Evolutionary conservation across 495 filamentous ascomycete genomes (phyloP).

Genomic region (Xylaria flabelliformis): DNA sequence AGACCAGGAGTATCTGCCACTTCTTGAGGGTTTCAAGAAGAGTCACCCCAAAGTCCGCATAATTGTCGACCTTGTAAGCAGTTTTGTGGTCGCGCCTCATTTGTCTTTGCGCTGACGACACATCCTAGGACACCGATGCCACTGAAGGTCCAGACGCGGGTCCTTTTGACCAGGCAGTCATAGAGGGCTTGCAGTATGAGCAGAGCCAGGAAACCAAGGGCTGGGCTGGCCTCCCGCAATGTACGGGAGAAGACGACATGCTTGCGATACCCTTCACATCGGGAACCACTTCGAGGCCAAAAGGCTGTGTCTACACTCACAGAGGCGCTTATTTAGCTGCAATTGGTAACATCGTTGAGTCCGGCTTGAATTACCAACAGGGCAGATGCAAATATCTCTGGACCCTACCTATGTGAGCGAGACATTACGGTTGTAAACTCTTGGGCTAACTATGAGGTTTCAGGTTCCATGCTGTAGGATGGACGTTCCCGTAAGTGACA

Average conservation of each 20-base stretch:
- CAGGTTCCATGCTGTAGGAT: constrained; percentile 89
- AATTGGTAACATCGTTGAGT: constrained; percentile 86
- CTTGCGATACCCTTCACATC: constrained; percentile 87
- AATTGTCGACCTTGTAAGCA: constrained; percentile 68
- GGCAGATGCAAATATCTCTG: constrained; percentile 84
- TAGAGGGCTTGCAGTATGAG: constrained; percentile 80
- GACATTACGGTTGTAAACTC: neutral
- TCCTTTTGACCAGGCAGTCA: constrained; percentile 82
- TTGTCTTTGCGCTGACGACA: constrained; percentile 13
- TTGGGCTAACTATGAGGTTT: constrained; percentile 25
- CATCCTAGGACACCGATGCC: constrained; percentile 73
- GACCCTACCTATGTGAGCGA: constrained; percentile 81
- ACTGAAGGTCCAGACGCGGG: constrained; percentile 75
- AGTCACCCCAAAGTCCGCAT: constrained; percentile 66
- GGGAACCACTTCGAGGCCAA: constrained; percentile 90
- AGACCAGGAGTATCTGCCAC: constrained; percentile 74
- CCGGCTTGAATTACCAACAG: constrained; percentile 72
- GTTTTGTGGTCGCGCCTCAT: neutral
- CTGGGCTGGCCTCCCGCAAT: constrained; percentile 79
- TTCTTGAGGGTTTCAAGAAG: constrained; percentile 70
- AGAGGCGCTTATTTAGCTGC: constrained; percentile 85
- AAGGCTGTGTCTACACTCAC: constrained; percentile 93
- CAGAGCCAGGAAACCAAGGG: constrained; percentile 63
- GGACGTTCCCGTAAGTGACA: constrained; percentile 68
- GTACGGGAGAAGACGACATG: constrained; percentile 74